Conservation (phyloP, 805 yeast genomes). For the Millerozyma miso region DNA sequence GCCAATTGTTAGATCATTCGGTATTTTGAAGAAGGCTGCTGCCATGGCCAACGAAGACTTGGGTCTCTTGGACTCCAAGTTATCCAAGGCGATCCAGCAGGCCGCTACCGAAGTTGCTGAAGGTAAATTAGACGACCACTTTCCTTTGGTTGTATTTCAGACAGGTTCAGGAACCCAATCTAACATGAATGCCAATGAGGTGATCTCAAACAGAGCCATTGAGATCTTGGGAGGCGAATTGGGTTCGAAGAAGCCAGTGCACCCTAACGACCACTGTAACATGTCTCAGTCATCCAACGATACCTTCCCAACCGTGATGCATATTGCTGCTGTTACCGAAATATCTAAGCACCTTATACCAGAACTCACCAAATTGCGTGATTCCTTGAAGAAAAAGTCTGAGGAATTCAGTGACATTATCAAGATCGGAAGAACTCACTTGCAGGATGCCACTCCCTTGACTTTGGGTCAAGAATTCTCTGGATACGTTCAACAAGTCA, state of each 20-base stretch:
- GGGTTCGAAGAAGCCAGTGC: conserved; percentile 93
- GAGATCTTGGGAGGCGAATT: conserved; percentile 88
- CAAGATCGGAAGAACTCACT: conserved; percentile 98
- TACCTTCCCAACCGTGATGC: conserved; percentile 99
- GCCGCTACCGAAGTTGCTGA: conserved; percentile 95
- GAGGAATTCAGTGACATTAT: conserved; percentile 85
- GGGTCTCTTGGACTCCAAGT: conserved; percentile 77
- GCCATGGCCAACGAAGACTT: conserved; percentile 83
- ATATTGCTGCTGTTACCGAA: conserved; percentile 95
- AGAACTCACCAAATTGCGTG: conserved; percentile 70
- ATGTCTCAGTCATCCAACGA: conserved; percentile 99
- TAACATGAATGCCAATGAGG: conserved; percentile 99
- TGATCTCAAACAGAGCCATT: conserved; percentile 96
- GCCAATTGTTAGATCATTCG: conserved; percentile 88
- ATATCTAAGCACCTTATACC: conserved; percentile 75
- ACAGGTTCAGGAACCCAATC: conserved; percentile 99
- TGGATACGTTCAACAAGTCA: conserved; percentile 91
- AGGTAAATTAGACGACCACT: conserved; percentile 89
- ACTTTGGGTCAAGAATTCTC: conserved; percentile 97
- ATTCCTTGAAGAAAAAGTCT: conserved; percentile 70
- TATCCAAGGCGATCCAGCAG: conserved; percentile 79
- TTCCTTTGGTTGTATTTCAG: conserved; percentile 98
- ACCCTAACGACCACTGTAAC: conserved; percentile 98
- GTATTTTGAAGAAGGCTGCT: conserved; percentile 89
- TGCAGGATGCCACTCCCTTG: conserved; percentile 98